Percentiles rank a stretch among this genome's conserved stretches.
These are phyloP conservation scores for Nothopassalora personata DNA, from an alignment of 2,329 filamentous ascomycete genomes.

Conservation along the genomic window DNA sequence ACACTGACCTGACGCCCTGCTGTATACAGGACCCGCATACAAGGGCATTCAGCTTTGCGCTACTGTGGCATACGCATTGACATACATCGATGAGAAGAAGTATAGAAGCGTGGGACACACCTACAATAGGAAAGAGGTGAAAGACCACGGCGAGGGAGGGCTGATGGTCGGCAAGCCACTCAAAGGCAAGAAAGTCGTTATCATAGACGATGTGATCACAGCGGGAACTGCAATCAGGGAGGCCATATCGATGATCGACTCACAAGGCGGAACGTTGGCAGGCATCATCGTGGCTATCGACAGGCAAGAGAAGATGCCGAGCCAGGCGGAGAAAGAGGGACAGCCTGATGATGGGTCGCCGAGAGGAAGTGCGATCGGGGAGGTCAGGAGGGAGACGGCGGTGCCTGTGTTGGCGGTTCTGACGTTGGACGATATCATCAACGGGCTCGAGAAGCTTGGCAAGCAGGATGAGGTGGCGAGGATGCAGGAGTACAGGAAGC, in stretches of 20 bases:
- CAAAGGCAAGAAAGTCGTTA: conserved; percentile 77
- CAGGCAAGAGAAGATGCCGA: conserved; percentile 74
- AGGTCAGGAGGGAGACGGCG: conserved; percentile 74
- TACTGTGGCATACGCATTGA: conserved; percentile 69
- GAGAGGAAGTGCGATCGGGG: conserved; percentile 75
- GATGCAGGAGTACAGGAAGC: conserved; percentile 65
- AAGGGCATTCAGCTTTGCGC: conserved; percentile 93
- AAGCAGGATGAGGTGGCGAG: conserved; percentile 45
- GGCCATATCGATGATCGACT: conserved; percentile 81
- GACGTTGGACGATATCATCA: conserved; percentile 71
- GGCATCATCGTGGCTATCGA: conserved; percentile 88
- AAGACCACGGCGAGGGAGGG: conserved; percentile 92
- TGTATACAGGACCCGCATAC: conserved; percentile 64
- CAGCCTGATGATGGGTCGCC: conserved; percentile 60
- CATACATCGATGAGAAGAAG: conserved; percentile 58
- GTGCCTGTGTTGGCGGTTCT: conserved; percentile 81
- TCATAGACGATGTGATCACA: conserved; percentile 95
- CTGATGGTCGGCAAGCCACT: conserved; percentile 83
- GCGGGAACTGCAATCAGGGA: conserved; percentile 92
- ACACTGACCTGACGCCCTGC: too few relatives aligned
- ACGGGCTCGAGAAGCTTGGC: conserved; percentile 41
- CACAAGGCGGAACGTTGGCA: conserved; percentile 76
- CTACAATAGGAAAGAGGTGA: conserved; percentile 94
- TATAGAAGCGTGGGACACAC: conserved; percentile 73
- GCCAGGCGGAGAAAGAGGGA: conserved; percentile 37